Evolutionary conservation across 345 rosid genomes (phyloP).

Genomic region (Kernera saxatilis): DNA sequence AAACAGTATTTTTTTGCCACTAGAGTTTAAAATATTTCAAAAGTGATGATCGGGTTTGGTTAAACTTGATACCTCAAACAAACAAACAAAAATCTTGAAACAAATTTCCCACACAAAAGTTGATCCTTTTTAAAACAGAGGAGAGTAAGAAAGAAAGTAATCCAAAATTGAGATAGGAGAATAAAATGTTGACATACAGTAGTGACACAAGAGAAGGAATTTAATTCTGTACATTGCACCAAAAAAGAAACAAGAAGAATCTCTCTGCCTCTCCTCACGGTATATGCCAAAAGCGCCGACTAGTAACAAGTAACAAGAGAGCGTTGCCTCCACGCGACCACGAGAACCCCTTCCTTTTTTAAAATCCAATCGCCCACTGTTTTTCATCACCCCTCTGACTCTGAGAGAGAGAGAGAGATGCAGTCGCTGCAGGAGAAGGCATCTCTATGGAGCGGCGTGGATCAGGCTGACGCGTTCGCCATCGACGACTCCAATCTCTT

Average conservation of each 20-base stretch:
- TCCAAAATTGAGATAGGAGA: not conserved
- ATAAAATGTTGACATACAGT: slow-evolving; percentile 8
- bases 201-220: not conserved
- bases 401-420: slow-evolving; percentile 32
- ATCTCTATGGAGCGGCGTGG: slow-evolving; percentile 80
- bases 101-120: no score
- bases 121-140: no score
- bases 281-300: no score
- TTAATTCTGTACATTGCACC: not conserved
- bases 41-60: no score
- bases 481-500: slow-evolving; percentile 69
- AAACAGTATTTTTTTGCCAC: no score
- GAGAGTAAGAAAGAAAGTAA: no score
- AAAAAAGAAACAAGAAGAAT: not conserved
- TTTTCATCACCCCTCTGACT: not conserved
- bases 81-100: no score
- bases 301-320: not conserved
- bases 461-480: slow-evolving; percentile 66
- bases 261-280: no score
- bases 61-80: no score
- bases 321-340: slow-evolving; percentile 39
- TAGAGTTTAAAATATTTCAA: no score
- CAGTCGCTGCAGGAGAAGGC: slow-evolving; percentile 83
- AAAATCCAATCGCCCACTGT: slow-evolving; percentile 17
- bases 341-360: not conserved